Evolutionary conservation across 2,329 filamentous ascomycete genomes (phyloP).

Genomic region (Talaromyces sp.): DNA sequence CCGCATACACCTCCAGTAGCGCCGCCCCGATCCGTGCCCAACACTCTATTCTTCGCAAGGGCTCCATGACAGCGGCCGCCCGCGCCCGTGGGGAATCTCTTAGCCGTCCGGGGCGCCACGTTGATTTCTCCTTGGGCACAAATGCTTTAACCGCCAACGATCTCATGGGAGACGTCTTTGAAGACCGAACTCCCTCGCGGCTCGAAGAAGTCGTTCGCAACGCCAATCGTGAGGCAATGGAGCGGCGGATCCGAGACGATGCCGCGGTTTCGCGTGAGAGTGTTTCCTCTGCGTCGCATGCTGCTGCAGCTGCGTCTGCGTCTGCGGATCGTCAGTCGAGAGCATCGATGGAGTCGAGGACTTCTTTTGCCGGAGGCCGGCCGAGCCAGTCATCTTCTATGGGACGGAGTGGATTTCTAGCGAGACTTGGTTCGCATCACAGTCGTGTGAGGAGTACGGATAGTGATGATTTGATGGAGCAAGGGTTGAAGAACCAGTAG

Average conservation of each 20-base stretch:
- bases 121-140: constrained; percentile 70
- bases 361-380: constrained; percentile 19
- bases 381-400: constrained; percentile 36
- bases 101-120: constrained; percentile 55
- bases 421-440: constrained; percentile 40
- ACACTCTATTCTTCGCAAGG: constrained; percentile 55
- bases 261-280: constrained; percentile 20
- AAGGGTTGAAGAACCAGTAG: constrained; percentile 30
- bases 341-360: constrained; percentile 25
- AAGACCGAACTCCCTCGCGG: constrained; percentile 48
- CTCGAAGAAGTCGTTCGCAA: constrained; percentile 40
- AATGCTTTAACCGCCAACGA: constrained; percentile 56
- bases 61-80: constrained; percentile 39
- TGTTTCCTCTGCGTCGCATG: constrained; percentile 23
- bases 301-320: constrained; percentile 22
- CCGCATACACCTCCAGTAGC: constrained; percentile 22
- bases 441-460: constrained; percentile 19
- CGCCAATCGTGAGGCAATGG: constrained; percentile 39
- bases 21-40: constrained; percentile 30
- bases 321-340: constrained; percentile 12
- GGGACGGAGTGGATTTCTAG: constrained; percentile 55
- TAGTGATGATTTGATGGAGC: constrained; percentile 44
- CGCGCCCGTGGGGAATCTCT: constrained; percentile 56
- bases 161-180: constrained; percentile 62
- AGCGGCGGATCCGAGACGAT: constrained; percentile 37